These are phyloP conservation scores for Trichophyton benhamiae DNA, from an alignment of 2,329 filamentous ascomycete species.

Conservation along the genomic window DNA sequence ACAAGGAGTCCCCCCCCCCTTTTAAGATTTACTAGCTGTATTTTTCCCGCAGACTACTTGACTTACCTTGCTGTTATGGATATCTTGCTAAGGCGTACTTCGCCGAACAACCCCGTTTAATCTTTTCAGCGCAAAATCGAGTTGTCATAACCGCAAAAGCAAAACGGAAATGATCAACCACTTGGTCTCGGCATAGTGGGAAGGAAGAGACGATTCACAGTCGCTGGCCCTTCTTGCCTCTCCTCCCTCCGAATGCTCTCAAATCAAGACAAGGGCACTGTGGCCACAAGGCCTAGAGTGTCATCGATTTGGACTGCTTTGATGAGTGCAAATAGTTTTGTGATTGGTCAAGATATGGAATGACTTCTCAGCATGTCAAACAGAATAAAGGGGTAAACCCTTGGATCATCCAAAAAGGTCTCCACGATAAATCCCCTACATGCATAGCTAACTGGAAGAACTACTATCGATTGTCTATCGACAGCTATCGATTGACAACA, in stretches of 20 bases:
- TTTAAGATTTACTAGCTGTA: background rate
- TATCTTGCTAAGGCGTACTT: background rate
- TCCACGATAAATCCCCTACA: background rate
- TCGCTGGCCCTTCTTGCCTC: background rate
- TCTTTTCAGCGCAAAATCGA: background rate
- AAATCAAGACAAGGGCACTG: background rate
- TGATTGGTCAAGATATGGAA: background rate
- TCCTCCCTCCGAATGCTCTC: background rate
- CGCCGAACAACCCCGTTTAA: background rate
- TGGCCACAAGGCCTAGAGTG: background rate
- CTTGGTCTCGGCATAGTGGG: background rate
- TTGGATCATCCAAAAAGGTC: background rate
- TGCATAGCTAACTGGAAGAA: background rate
- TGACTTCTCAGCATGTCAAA: background rate
- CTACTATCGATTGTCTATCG: slow-evolving; percentile 1
- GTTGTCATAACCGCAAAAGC: background rate
- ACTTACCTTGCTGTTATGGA: background rate
- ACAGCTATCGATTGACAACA: background rate
- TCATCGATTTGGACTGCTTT: background rate
- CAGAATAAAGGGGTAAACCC: background rate
- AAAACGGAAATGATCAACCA: background rate
- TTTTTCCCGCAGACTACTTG: background rate
- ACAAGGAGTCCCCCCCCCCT: background rate
- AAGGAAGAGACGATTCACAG: background rate
- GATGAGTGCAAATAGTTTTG: background rate